phyloP scores from a whole-genome alignment of 2,329 filamentous ascomycete genomes.

The Ophiostoma himal-ulmi region DNA sequence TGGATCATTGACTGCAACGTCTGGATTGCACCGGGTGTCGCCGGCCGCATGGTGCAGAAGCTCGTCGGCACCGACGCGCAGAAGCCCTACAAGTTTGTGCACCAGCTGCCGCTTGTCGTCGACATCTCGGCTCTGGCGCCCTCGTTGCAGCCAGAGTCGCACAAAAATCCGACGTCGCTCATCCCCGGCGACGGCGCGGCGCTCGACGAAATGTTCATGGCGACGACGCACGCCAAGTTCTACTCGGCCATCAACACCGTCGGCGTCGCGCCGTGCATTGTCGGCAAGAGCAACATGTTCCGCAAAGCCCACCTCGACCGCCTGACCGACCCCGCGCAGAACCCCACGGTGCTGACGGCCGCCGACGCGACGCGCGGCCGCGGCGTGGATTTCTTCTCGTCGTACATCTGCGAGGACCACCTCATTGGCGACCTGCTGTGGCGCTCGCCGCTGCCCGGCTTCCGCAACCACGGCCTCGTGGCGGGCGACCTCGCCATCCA shows the following conservation, averaged over 20 bases:
- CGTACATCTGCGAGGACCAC: conserved; percentile 97
- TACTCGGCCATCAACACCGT: conserved; percentile 96
- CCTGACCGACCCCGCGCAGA: conserved; percentile 51
- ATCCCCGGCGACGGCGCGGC: conserved; percentile 55
- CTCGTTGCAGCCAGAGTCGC: conserved; percentile 17
- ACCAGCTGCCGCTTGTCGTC: conserved; percentile 86
- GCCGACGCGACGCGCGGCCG: conserved; percentile 41
- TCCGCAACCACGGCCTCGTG: conserved; percentile 73
- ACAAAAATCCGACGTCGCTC: conserved; percentile 32
- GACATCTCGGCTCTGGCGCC: conserved; percentile 45
- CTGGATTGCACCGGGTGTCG: conserved; percentile 75
- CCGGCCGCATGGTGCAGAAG: conserved; percentile 83
- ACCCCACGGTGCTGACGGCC: conserved; percentile 37
- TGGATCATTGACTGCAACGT: conserved; percentile 98
- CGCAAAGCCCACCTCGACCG: conserved; percentile 81
- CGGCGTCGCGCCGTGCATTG: conserved; percentile 81
- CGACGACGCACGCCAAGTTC: conserved; percentile 91
- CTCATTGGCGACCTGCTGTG: conserved; percentile 89
- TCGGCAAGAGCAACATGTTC: conserved; percentile 99
- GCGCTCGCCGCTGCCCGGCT: conserved; percentile 56
- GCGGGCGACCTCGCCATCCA: conserved; percentile 85
- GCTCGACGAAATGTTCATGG: conserved; percentile 91
- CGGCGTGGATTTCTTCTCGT: conserved; percentile 88
- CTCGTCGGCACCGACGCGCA: conserved; percentile 55
- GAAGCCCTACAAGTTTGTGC: conserved; percentile 81